Conservation (phyloP, 345 rosid genomes). For the Rubroshorea leprosula region DNA sequence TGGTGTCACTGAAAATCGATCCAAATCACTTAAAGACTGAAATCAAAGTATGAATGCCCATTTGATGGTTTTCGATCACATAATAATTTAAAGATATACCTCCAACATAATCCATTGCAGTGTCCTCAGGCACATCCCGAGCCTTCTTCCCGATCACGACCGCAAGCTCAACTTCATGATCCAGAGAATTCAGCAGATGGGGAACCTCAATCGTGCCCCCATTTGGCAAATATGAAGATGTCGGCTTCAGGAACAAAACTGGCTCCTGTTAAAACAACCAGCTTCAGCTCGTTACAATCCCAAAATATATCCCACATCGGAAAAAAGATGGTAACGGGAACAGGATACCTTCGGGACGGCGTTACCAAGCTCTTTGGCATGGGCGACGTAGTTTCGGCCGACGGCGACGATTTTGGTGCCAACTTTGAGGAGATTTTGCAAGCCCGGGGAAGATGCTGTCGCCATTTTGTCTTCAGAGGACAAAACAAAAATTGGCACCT, state of each 20-base stretch:
- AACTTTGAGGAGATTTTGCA: constrained; percentile 54
- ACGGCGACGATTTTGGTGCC: constrained; percentile 93
- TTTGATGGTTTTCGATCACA: too few species aligned
- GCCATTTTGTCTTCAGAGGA: constrained; percentile 16
- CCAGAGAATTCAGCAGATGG: constrained; percentile 56
- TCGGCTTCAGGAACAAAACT: constrained; percentile 84
- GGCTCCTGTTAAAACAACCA: constrained; percentile 46
- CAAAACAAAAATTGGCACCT: too few species aligned
- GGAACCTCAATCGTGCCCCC: constrained; percentile 96
- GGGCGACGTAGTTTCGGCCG: constrained; percentile 93
- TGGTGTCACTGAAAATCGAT: too few species aligned
- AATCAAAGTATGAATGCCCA: neutral
- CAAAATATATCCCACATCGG: too few species aligned
- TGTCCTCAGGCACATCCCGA: constrained; percentile 64
- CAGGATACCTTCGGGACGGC: constrained; percentile 67
- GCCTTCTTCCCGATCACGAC: constrained; percentile 75
- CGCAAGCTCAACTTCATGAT: constrained; percentile 96
- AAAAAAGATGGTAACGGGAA: constrained; percentile 1
- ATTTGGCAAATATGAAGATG: constrained; percentile 76
- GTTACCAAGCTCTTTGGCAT: constrained; percentile 94
- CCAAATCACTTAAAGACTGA: neutral
- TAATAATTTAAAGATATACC: constrained; percentile 28
- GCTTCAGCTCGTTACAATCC: neutral
- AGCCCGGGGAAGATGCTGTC: constrained; percentile 31
- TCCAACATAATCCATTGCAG: constrained; percentile 86